Conservation (phyloP, 2,329 filamentous ascomycete species). For the Cryphonectria japonica region DNA sequence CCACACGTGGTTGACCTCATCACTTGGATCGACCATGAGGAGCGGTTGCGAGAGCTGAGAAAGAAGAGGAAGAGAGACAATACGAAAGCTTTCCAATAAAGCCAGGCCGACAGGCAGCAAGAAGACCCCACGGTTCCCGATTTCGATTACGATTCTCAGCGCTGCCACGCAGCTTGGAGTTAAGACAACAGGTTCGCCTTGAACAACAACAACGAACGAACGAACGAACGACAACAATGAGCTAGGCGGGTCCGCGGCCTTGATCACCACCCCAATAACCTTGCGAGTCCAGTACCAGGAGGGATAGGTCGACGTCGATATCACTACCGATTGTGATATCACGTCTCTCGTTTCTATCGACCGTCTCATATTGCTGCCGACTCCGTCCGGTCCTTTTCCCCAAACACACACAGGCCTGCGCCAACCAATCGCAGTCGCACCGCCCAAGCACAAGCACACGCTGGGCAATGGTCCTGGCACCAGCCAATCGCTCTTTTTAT, state of each 20-base stretch:
- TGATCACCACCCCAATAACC: conserved; percentile 21
- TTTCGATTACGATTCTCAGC: neutral
- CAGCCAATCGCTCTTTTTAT: conserved; percentile 28
- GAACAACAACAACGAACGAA: neutral
- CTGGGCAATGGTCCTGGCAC: conserved; percentile 27
- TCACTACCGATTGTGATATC: conserved; percentile 6
- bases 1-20: conserved; percentile 30
- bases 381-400: conserved; percentile 22
- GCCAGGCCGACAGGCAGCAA: neutral
- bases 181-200: neutral
- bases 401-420: neutral
- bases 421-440: neutral
- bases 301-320: conserved; percentile 7
- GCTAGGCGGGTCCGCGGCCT: conserved; percentile 24
- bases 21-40: conserved; percentile 26
- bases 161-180: neutral
- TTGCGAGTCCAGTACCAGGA: conserved; percentile 21
- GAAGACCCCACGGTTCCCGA: neutral
- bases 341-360: conserved; percentile 6
- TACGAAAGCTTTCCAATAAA: neutral
- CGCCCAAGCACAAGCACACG: conserved; percentile 17
- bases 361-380: neutral
- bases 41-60: conserved; percentile 23
- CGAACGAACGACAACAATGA: neutral
- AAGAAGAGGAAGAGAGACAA: conserved; percentile 15